These are phyloP conservation scores for Aureobasidium melanogenum DNA, from an alignment of 2,329 filamentous ascomycete species.

Conservation along the genomic window DNA sequence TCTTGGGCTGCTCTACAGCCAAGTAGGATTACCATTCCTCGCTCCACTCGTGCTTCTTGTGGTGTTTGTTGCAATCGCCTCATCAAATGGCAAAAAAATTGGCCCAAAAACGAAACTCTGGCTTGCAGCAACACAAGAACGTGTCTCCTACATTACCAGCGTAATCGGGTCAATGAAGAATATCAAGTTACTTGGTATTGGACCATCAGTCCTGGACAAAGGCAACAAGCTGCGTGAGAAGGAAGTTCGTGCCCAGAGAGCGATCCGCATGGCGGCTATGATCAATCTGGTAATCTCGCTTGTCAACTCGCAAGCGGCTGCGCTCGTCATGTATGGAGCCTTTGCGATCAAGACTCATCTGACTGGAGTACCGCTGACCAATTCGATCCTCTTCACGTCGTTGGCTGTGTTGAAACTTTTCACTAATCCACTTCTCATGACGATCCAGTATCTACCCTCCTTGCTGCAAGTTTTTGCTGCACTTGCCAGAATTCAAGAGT, in stretches of 20 bases:
- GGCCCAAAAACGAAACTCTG: conserved; percentile 17
- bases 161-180: conserved; percentile 20
- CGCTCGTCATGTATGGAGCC: conserved; percentile 18
- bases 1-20: conserved; percentile 21
- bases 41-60: conserved; percentile 19
- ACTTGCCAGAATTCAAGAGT: conserved; percentile 18
- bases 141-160: conserved; percentile 20
- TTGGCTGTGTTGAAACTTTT: conserved; percentile 22
- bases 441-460: conserved; percentile 17
- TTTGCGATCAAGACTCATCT: conserved; percentile 18
- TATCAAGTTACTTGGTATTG: conserved; percentile 21
- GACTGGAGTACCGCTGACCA: conserved; percentile 15
- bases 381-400: conserved; percentile 20
- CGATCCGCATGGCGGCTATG: conserved; percentile 14
- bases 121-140: conserved; percentile 18
- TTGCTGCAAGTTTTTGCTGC: conserved; percentile 18
- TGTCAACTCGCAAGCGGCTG: conserved; percentile 19
- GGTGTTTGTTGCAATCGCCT: conserved; percentile 13
- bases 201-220: conserved; percentile 16
- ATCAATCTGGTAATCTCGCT: conserved; percentile 19
- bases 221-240: conserved; percentile 17
- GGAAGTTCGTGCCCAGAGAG: conserved; percentile 18
- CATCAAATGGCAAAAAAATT: conserved; percentile 16
- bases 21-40: conserved; percentile 20
- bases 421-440: conserved; percentile 18